Evolutionary conservation across 176 grass and related monocot species (phyloP).

Genomic region (Cymbopogon citratus): DNA sequence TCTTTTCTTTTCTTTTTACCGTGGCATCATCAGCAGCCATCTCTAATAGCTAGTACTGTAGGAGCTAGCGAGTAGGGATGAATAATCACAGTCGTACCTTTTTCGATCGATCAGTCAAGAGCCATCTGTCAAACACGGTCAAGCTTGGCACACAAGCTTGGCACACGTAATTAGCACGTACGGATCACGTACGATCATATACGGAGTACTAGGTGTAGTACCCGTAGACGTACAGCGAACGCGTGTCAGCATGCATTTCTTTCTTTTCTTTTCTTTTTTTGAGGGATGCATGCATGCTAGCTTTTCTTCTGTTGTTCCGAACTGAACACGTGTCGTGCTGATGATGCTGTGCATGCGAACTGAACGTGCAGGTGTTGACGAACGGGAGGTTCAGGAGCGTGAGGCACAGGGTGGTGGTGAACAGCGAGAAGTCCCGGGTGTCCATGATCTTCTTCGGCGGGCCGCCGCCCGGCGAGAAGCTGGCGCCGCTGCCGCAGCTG

Average conservation of each 20-base stretch:
- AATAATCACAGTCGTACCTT: neutral
- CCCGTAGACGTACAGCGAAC: too few relatives aligned
- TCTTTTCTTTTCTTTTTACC: too few relatives aligned
- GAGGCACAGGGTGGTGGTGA: constrained; percentile 84
- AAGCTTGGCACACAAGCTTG: neutral
- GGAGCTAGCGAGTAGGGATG: too few relatives aligned
- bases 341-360: neutral
- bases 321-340: too few relatives aligned
- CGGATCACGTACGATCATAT: too few relatives aligned
- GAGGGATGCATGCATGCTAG: too few relatives aligned
- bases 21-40: neutral
- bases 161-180: too few relatives aligned
- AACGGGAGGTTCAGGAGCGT: constrained; percentile 96
- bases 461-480: constrained; percentile 37
- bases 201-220: too few relatives aligned
- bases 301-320: too few relatives aligned
- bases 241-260: too few relatives aligned
- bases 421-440: constrained; percentile 49
- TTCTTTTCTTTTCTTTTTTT: too few relatives aligned
- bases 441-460: constrained; percentile 86
- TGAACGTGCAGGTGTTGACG: constrained; percentile 58
- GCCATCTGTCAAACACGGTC: neutral
- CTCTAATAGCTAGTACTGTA: too few relatives aligned
- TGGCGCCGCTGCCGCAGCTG: constrained; percentile 60
- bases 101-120: neutral